phyloP scores from a whole-genome alignment of 352 stramenopile species.

The Elongisporangium anandrum region DNA sequence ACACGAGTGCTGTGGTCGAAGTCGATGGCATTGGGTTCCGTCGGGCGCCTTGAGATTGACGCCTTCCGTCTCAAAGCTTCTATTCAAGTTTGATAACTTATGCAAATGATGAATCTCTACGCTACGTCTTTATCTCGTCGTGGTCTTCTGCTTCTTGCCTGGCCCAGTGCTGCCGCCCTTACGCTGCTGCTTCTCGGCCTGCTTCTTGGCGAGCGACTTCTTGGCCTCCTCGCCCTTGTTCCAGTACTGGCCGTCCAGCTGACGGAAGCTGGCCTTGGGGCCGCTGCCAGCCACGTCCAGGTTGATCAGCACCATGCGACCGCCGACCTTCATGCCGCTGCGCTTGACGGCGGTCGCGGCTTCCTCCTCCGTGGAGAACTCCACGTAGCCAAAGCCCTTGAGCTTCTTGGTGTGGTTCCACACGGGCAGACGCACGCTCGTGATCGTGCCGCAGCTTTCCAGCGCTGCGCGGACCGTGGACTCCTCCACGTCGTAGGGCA shows the following conservation, averaged over 20 bases:
- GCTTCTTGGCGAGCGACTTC: constrained; percentile 73
- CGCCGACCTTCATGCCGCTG: constrained; percentile 84
- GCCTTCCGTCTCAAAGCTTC: neutral
- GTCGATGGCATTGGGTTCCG: constrained; percentile 38
- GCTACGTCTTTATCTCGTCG: constrained; percentile 3
- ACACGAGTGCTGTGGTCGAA: constrained; percentile 31
- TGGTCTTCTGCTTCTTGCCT: constrained; percentile 53
- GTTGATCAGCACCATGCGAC: constrained; percentile 90
- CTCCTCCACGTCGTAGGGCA: constrained; percentile 91
- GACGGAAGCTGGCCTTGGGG: constrained; percentile 91
- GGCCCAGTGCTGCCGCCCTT: constrained; percentile 17
- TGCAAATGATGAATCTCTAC: neutral
- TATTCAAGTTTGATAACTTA: neutral
- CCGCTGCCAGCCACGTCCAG: constrained; percentile 84
- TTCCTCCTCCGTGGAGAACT: constrained; percentile 80
- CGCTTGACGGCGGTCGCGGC: constrained; percentile 61
- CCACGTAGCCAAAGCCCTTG: constrained; percentile 96
- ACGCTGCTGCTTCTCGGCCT: constrained; percentile 56
- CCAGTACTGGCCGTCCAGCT: constrained; percentile 83
- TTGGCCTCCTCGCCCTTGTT: constrained; percentile 86
- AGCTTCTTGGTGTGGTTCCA: constrained; percentile 93
- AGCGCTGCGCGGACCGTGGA: constrained; percentile 82
- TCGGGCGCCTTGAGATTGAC: neutral
- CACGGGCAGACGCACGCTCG: constrained; percentile 89
- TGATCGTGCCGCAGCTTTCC: constrained; percentile 84